These are phyloP conservation scores for Closterium sp. DNA, from an alignment of 139 green algal genomes.

Conservation along the genomic window DNA sequence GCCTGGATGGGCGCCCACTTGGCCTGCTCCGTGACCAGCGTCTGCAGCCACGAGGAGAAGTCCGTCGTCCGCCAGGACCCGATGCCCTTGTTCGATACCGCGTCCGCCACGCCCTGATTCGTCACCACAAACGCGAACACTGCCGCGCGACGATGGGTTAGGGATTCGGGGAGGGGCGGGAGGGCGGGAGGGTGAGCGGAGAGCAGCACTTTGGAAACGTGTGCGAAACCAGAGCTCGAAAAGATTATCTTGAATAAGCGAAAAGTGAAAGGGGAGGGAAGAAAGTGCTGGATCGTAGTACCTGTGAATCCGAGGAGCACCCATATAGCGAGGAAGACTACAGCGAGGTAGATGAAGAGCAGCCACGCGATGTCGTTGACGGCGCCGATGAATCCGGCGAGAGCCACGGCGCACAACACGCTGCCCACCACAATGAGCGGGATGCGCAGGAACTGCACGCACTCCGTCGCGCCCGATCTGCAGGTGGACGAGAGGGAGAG, in stretches of 20 bases:
- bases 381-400: constrained; percentile 39
- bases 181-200: background rate
- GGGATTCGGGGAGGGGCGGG: background rate
- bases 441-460: constrained; percentile 17
- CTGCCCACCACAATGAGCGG: constrained; percentile 33
- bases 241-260: background rate
- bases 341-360: constrained; percentile 37
- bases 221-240: too few relatives aligned
- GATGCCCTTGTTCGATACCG: constrained; percentile 10
- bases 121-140: constrained; percentile 46
- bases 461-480: constrained; percentile 16
- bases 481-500: background rate
- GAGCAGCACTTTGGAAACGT: too few relatives aligned
- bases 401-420: constrained; percentile 27
- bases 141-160: background rate
- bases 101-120: constrained; percentile 8
- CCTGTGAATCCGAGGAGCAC: constrained; percentile 29
- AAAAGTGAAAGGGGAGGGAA: too few relatives aligned
- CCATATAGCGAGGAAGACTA: constrained; percentile 29
- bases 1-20: constrained; percentile 20
- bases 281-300: background rate
- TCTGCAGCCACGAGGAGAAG: constrained; percentile 34
- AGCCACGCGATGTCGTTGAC: constrained; percentile 12
- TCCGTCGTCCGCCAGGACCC: constrained; percentile 21
- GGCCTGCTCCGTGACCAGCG: background rate